Evolutionary conservation across 306 rosid species (phyloP), one percentile per base, ranked within the genome.

Genomic region (Purshia tridentata): DNA sequence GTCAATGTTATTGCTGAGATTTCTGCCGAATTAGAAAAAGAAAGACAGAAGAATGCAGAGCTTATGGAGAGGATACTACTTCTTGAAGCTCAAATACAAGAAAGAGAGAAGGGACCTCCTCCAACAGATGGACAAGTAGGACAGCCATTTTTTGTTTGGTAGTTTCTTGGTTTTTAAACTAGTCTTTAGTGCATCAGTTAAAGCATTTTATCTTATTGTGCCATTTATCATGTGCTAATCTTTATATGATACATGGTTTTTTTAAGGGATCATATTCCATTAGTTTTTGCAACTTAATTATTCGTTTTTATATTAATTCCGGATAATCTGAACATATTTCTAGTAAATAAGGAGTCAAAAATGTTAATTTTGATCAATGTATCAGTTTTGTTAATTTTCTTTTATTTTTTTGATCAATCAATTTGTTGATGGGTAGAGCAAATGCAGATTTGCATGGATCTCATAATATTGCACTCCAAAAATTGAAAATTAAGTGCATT

Each of bases 51-150:
- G 80, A 92, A 90, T 83, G 86, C 78, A 5, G 89, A 87, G 72
- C 89, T 92, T 44, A 44, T 77, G 90, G 88, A 86, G 82, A 90
- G 84, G 81, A 83, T 92, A 87, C 86, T 86, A 69, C 16, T 86
- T 48, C 98, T 92, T n/a, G 98, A 92, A 87, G 88, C 92, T 70
- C 92, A 86, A 81, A 74, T 90, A 81, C 80, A 81, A 56, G 81
- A 77, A 76, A 82, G 83, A 78, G 74, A 77, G 69, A 73, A 69
- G n/a, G 73, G 85, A 56, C 20, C 80, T 79, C 82, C 67, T 51
- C 72, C 14, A 47, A 29, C 69, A 51, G 47, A 83, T 69, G 71
- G 53, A 58, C 76, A 79, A 75, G 96, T 92, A 86, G 9, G 83
- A 72, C 70, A 46, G 56, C 68, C 35, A 9, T 47, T 71, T 57